phyloP scores from a whole-genome alignment of 2,329 filamentous ascomycete genomes.

The Aaosphaeria pasadenensis region DNA sequence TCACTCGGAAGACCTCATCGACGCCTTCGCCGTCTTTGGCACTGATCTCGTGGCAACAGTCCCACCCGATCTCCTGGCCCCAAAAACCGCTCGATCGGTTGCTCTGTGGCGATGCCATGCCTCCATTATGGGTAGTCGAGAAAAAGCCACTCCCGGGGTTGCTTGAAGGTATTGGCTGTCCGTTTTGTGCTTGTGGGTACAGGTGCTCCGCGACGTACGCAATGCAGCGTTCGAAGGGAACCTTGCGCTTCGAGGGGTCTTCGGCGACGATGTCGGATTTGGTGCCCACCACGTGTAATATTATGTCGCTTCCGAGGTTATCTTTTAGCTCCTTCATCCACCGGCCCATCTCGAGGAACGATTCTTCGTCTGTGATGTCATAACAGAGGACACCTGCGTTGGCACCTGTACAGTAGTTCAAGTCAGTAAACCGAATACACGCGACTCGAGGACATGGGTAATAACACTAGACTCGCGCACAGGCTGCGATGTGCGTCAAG shows the following conservation, averaged over 20 bases:
- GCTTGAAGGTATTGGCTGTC: slow-evolving; percentile 13
- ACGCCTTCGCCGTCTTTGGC: slow-evolving; percentile 93
- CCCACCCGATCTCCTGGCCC: slow-evolving; percentile 92
- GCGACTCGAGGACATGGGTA: not conserved
- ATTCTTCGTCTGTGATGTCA: slow-evolving; percentile 81
- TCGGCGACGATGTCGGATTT: slow-evolving; percentile 77
- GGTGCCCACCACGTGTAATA: slow-evolving; percentile 89
- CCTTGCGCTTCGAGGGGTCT: slow-evolving; percentile 74
- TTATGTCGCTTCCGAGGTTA: slow-evolving; percentile 72
- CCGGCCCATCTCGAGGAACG: slow-evolving; percentile 86
- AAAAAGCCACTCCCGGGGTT: slow-evolving; percentile 20
- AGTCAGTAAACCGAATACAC: not conserved
- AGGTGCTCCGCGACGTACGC: slow-evolving; percentile 93
- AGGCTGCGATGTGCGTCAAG: too few species aligned
- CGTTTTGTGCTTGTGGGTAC: slow-evolving; percentile 60
- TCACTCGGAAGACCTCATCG: slow-evolving; percentile 91
- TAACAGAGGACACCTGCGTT: slow-evolving; percentile 94
- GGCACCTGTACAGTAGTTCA: slow-evolving; percentile 55
- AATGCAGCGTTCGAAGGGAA: slow-evolving; percentile 93
- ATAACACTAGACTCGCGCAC: too few species aligned
- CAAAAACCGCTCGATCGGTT: slow-evolving; percentile 71
- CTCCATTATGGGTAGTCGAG: slow-evolving; percentile 20
- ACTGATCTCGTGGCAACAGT: slow-evolving; percentile 94
- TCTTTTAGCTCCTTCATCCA: slow-evolving; percentile 84
- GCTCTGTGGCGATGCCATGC: slow-evolving; percentile 46